Percentiles rank a stretch among this genome's conserved stretches.
phyloP scores from a whole-genome alignment of 2,329 filamentous ascomycete species.

The Botrytis galanthina region DNA sequence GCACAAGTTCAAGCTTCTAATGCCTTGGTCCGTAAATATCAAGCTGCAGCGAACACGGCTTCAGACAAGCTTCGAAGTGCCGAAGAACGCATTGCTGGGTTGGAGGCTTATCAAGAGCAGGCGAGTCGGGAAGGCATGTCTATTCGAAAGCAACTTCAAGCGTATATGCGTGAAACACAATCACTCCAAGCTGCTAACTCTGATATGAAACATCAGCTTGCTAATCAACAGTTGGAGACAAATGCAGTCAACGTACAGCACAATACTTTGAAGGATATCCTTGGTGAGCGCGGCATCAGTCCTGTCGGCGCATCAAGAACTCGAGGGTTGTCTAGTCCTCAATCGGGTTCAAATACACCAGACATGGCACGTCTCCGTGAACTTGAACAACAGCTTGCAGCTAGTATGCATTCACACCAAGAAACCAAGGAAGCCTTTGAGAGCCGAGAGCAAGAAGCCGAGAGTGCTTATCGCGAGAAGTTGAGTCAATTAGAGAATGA shows the following conservation, averaged over 20 bases:
- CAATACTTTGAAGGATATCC: slow-evolving; percentile 86
- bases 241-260: slow-evolving; percentile 92
- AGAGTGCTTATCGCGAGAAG: slow-evolving; percentile 86
- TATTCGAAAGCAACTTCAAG: slow-evolving; percentile 86
- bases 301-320: slow-evolving; percentile 65
- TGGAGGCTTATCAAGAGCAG: slow-evolving; percentile 97
- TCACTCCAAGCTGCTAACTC: slow-evolving; percentile 75
- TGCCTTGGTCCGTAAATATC: slow-evolving; percentile 79
- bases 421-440: slow-evolving; percentile 79
- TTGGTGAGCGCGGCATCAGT: slow-evolving; percentile 84
- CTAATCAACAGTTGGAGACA: slow-evolving; percentile 86
- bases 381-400: slow-evolving; percentile 82
- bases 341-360: slow-evolving; percentile 72
- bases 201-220: slow-evolving; percentile 78
- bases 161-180: slow-evolving; percentile 78
- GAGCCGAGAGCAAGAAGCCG: slow-evolving; percentile 79
- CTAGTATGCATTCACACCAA: slow-evolving; percentile 75
- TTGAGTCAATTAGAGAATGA: slow-evolving; percentile 92
- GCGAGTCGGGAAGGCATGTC: slow-evolving; percentile 88
- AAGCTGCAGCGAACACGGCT: slow-evolving; percentile 80
- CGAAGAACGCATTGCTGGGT: slow-evolving; percentile 92
- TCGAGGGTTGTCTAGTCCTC: slow-evolving; percentile 69
- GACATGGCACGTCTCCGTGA: slow-evolving; percentile 78
- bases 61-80: slow-evolving; percentile 87
- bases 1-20: slow-evolving; percentile 77